A percentile compares a stretch with the other conserved stretches of the same genome.
Conservation (phyloP, 495 filamentous ascomycete species). For the Cenococcum geophilum region DNA sequence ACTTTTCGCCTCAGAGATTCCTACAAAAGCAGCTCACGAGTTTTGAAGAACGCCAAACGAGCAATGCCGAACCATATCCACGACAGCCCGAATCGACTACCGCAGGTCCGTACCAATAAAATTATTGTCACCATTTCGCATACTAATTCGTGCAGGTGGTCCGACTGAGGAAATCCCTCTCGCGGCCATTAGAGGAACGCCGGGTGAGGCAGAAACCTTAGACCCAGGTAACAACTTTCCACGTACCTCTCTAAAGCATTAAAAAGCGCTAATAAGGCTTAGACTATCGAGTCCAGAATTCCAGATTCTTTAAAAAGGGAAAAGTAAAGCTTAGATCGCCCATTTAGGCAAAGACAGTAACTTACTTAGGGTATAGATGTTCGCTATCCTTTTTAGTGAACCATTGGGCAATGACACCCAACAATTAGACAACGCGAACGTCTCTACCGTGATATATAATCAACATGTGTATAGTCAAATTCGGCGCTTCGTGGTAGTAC, state of each 20-base stretch:
- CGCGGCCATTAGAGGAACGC: too few species aligned
- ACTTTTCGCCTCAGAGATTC: too few species aligned
- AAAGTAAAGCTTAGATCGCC: neutral
- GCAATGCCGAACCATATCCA: too few species aligned
- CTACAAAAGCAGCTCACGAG: too few species aligned
- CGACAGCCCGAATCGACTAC: too few species aligned
- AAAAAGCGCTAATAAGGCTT: neutral
- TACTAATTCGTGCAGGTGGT: too few species aligned
- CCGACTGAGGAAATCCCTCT: too few species aligned
- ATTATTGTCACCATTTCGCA: too few species aligned
- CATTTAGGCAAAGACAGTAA: neutral
- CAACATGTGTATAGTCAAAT: conserved; percentile 17
- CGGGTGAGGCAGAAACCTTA: neutral
- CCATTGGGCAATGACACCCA: conserved; percentile 2
- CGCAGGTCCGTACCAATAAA: too few species aligned
- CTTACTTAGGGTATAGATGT: conserved; percentile 11
- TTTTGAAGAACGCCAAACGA: too few species aligned
- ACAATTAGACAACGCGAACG: conserved; percentile 1
- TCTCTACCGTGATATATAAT: conserved; percentile 15
- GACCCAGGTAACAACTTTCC: neutral
- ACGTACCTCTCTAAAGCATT: neutral
- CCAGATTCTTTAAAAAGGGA: neutral
- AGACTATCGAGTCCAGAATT: neutral
- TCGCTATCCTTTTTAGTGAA: conserved; percentile 21
- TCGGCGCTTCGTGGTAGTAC: conserved; percentile 29